Conservation (phyloP, 1,284 basidiomycete species). For the Irpex sp. region DNA sequence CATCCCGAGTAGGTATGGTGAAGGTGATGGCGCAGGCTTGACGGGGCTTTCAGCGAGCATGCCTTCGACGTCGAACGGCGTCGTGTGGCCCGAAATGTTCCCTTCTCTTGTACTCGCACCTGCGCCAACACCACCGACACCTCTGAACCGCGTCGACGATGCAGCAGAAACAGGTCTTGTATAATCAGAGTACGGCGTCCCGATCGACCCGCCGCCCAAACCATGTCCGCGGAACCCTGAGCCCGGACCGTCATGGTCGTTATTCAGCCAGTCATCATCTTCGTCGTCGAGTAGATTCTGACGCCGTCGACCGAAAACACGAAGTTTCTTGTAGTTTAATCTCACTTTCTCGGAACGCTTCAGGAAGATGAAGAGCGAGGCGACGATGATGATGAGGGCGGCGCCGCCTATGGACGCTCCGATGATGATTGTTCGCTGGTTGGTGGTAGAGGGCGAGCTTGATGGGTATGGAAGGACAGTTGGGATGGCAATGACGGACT, state of each 20-base stretch:
- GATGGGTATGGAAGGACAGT: slow-evolving; percentile 19
- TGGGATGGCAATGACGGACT: slow-evolving; percentile 26
- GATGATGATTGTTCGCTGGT: slow-evolving; percentile 40
- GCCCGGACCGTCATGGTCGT: neutral
- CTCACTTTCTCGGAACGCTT: slow-evolving; percentile 24
- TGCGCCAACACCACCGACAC: neutral
- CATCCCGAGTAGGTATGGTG: slow-evolving; percentile 36
- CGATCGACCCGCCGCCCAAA: neutral
- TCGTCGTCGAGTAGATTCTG: slow-evolving; percentile 42
- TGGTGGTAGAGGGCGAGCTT: slow-evolving; percentile 6
- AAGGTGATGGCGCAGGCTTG: slow-evolving; percentile 9
- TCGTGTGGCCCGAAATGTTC: neutral
- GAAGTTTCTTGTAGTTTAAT: slow-evolving; percentile 36
- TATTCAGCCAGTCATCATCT: slow-evolving; percentile 32
- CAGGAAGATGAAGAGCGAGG: slow-evolving; percentile 37
- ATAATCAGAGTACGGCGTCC: neutral
- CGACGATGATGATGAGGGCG: slow-evolving; percentile 34
- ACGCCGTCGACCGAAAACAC: slow-evolving; percentile 35
- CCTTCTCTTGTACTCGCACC: neutral
- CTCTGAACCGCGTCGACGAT: neutral
- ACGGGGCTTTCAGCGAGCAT: neutral
- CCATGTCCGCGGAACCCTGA: slow-evolving; percentile 1
- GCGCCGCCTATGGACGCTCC: slow-evolving; percentile 43
- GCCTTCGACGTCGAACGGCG: neutral
- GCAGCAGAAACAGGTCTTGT: neutral